These are phyloP conservation scores for Rhynchospora breviuscula DNA, from an alignment of 176 grass and related monocot genomes.

Conservation along the genomic window DNA sequence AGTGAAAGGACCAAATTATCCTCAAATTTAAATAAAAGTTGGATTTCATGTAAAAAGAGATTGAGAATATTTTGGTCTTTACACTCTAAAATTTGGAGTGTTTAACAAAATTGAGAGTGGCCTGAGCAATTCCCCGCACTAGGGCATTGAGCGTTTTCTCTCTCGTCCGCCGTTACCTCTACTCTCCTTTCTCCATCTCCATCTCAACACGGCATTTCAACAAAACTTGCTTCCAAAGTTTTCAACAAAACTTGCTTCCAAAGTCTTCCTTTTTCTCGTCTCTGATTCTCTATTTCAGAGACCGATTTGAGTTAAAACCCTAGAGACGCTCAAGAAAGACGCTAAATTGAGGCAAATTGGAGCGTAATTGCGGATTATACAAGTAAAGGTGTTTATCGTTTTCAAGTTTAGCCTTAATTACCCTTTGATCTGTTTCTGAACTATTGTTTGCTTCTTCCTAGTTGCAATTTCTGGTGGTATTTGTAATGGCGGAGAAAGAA, in stretches of 20 bases:
- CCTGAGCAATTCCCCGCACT: neutral
- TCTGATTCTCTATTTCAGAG: neutral
- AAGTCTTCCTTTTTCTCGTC: neutral
- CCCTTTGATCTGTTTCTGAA: neutral
- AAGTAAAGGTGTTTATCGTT: neutral
- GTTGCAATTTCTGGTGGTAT: neutral
- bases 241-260: neutral
- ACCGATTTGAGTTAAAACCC: neutral
- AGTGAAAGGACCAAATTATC: too few relatives aligned
- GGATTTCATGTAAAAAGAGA: neutral
- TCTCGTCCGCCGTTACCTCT: neutral
- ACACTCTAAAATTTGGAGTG: neutral
- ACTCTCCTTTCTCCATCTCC: neutral
- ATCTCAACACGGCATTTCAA: neutral
- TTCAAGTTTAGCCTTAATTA: neutral
- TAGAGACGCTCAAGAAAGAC: neutral
- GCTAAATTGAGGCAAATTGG: neutral
- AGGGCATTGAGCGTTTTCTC: neutral
- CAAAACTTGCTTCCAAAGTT: neutral
- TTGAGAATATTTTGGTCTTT: neutral
- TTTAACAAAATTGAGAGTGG: too few relatives aligned
- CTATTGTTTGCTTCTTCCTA: neutral
- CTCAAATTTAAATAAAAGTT: too few relatives aligned
- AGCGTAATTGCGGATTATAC: neutral
- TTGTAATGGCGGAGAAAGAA: constrained; percentile 9